These are phyloP conservation scores for Alternaria incomplexa DNA, from an alignment of 2,329 filamentous ascomycete genomes.

Conservation along the genomic window DNA sequence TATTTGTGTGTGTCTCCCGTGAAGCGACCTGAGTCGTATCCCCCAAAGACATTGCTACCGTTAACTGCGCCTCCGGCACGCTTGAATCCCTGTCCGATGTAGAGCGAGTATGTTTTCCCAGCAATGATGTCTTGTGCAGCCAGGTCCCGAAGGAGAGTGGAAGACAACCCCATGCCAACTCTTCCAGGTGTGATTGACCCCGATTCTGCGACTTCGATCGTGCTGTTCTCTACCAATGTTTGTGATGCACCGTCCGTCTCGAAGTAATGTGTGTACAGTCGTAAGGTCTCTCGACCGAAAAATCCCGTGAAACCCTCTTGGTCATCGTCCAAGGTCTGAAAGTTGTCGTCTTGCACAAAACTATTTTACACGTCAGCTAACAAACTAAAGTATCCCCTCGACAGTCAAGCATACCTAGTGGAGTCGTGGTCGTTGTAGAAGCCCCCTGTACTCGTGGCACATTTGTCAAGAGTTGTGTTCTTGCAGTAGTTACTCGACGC, in stretches of 20 bases:
- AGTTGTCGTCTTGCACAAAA: slow-evolving; percentile 29
- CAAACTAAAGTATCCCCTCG: not conserved
- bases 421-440: slow-evolving; percentile 42
- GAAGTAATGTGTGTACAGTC: slow-evolving; percentile 51
- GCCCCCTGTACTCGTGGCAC: slow-evolving; percentile 42
- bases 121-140: slow-evolving; percentile 44
- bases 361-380: slow-evolving; percentile 25
- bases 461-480: slow-evolving; percentile 43
- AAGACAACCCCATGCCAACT: slow-evolving; percentile 50
- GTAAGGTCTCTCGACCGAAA: slow-evolving; percentile 45
- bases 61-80: slow-evolving; percentile 51
- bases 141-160: slow-evolving; percentile 50
- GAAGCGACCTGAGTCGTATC: slow-evolving; percentile 54
- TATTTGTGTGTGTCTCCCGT: slow-evolving; percentile 43
- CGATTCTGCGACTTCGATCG: slow-evolving; percentile 42
- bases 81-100: slow-evolving; percentile 52
- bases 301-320: slow-evolving; percentile 28
- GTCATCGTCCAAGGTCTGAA: slow-evolving; percentile 35
- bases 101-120: slow-evolving; percentile 51
- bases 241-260: slow-evolving; percentile 47
- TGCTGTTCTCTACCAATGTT: slow-evolving; percentile 44
- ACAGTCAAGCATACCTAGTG: slow-evolving; percentile 32
- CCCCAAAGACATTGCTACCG: slow-evolving; percentile 53
- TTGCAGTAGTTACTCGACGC: slow-evolving; percentile 46
- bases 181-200: slow-evolving; percentile 42